These are phyloP conservation scores for Lachnellula hyalina DNA, from an alignment of 2,329 filamentous ascomycete genomes.

Conservation along the genomic window DNA sequence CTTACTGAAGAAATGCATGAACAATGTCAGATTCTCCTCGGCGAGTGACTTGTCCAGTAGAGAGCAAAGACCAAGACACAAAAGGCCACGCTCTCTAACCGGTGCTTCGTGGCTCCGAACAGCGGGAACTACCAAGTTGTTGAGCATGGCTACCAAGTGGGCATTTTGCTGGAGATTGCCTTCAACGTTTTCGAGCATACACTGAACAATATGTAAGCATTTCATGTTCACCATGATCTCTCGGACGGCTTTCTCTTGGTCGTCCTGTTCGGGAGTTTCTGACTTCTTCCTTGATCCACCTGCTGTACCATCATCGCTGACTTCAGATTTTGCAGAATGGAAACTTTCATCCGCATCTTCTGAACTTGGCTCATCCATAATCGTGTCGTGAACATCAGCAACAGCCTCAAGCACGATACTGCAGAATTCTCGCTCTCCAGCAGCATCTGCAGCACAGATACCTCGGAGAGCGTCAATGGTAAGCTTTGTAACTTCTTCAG, in stretches of 20 bases:
- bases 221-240: conserved; percentile 98
- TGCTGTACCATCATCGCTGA: conserved; percentile 61
- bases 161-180: conserved; percentile 84
- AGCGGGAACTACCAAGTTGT: conserved; percentile 92
- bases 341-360: conserved; percentile 76
- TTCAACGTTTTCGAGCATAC: conserved; percentile 90
- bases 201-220: conserved; percentile 93
- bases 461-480: conserved; percentile 75
- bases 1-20: conserved; percentile 93
- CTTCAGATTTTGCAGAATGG: conserved; percentile 84
- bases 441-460: conserved; percentile 70
- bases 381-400: conserved; percentile 92
- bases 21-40: conserved; percentile 84
- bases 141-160: conserved; percentile 93
- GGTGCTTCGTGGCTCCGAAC: conserved; percentile 90
- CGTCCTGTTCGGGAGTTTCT: conserved; percentile 57
- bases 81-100: conserved; percentile 81
- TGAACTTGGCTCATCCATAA: conserved; percentile 61
- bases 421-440: conserved; percentile 77
- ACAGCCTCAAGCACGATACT: conserved; percentile 87
- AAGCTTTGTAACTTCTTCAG: conserved; percentile 88
- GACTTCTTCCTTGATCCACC: conserved; percentile 36
- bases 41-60: conserved; percentile 87
- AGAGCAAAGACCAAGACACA: conserved; percentile 86
- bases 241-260: conserved; percentile 69